Evolutionary conservation across 2,329 filamentous ascomycete species (phyloP).

Genomic region (Aspergillus sergii): DNA sequence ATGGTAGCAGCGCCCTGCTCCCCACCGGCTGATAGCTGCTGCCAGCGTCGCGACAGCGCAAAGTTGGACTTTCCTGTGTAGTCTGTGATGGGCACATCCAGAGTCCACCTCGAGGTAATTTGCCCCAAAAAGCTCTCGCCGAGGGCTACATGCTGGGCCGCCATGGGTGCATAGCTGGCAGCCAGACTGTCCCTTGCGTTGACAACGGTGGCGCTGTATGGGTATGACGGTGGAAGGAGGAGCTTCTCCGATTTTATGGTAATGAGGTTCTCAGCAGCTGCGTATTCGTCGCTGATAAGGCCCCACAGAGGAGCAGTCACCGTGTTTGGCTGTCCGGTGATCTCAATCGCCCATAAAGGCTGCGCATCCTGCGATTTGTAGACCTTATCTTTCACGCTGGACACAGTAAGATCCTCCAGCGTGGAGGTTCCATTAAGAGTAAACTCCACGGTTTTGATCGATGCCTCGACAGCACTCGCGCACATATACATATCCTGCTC

Average conservation of each 20-base stretch:
- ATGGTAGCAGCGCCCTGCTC: conserved; percentile 34
- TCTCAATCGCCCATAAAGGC: conserved; percentile 44
- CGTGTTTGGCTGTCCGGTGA: conserved; percentile 24
- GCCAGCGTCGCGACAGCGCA: conserved; percentile 47
- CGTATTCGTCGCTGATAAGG: conserved; percentile 34
- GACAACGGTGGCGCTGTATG: not conserved
- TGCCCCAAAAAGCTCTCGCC: conserved; percentile 35
- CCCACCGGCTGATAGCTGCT: conserved; percentile 34
- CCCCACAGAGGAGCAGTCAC: conserved; percentile 45
- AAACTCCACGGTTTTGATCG: conserved; percentile 51
- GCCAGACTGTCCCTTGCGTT: not conserved
- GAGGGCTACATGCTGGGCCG: conserved; percentile 33
- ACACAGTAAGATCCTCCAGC: conserved; percentile 39
- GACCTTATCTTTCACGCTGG: conserved; percentile 38
- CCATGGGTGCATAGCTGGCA: conserved; percentile 14
- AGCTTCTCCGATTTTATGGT: conserved; percentile 33
- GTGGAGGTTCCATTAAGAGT: conserved; percentile 43
- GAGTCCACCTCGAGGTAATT: conserved; percentile 25
- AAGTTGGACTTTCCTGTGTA: conserved; percentile 43
- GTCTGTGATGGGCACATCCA: conserved; percentile 20
- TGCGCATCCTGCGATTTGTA: conserved; percentile 35
- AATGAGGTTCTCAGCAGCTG: conserved; percentile 30
- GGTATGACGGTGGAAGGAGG: conserved; percentile 36
- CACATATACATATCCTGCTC: conserved; percentile 49
- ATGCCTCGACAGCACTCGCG: conserved; percentile 45